Percentiles rank a stretch among this genome's conserved stretches.
Evolutionary conservation across 805 yeast species (phyloP).

Genomic region (Yarrowia sp.): DNA sequence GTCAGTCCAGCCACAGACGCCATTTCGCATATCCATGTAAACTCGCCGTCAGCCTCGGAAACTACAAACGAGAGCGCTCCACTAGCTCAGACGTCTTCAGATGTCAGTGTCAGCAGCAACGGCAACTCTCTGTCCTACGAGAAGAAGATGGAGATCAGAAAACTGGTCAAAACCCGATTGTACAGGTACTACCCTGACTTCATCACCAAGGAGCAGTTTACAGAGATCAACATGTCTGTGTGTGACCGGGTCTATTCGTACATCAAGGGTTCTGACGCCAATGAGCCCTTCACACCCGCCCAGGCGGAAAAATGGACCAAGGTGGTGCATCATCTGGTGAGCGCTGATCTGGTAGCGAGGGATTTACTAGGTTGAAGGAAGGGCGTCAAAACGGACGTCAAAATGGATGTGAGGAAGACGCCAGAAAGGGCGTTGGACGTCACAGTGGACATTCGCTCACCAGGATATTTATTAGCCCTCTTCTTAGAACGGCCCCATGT

Average conservation of each 20-base stretch:
- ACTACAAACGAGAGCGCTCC: background rate
- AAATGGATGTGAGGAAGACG: no score
- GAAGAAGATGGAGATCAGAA: conserved; percentile 16
- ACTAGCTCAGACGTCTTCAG: background rate
- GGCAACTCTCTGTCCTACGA: conserved; percentile 3
- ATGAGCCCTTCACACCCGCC: conserved; percentile 7
- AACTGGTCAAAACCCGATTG: conserved; percentile 14
- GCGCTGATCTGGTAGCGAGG: conserved; percentile 38
- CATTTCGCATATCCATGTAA: conserved; percentile 10
- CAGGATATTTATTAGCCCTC: conserved; percentile 5
- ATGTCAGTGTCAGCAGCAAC: conserved; percentile 3
- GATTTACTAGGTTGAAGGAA: conserved; percentile 1
- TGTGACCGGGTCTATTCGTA: conserved; percentile 61
- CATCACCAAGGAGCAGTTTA: conserved; percentile 56
- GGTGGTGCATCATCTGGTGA: conserved; percentile 39
- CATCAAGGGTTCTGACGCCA: conserved; percentile 39
- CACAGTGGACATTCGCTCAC: no score
- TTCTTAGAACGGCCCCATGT: background rate
- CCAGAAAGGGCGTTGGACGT: no score
- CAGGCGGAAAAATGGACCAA: conserved; percentile 32
- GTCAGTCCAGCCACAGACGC: conserved; percentile 14
- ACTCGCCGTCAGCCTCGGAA: background rate
- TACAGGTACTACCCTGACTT: conserved; percentile 52
- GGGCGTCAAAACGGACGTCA: background rate
- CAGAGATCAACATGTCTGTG: conserved; percentile 65